Evolutionary conservation across 2,329 filamentous ascomycete species (phyloP), one percentile per base, ranked within the genome.

Genomic region (Calonectria ilicicola): DNA sequence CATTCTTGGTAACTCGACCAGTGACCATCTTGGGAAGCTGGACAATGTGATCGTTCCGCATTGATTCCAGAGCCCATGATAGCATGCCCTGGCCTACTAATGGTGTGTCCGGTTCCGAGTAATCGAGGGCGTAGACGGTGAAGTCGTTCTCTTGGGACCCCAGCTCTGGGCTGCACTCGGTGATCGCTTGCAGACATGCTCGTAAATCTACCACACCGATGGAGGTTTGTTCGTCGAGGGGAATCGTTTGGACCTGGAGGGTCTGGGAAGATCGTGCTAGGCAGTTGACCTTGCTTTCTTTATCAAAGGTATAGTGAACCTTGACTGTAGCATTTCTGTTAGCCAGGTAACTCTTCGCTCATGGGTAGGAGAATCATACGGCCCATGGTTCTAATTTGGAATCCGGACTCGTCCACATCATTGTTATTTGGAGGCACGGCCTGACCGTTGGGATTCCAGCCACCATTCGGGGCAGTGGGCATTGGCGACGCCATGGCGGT

Each of bases 101-200:
- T 66, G 97, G 97, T 21, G 93, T 95, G 81, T 98, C 96, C 75
- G 94, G 94, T 85, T 99, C 97, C 15, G 97, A 98, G 83, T 96
- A 98, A 84, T 99, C 97, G 86, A 95, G 95, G 35, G 96, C 95
- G 84, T 99, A 99, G 69, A 99, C 92, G n/a, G 95, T 97, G 85
- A 97, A 99, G 85, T 99, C 96, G 83, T 91, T 86, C 86, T 85
- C 93, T 82, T 87, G 93, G 87, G 81, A 91, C 10, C 80, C 79
- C 56, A 99, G 89, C 85, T 99, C 97, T 44, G 97, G 97, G 82
- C 97, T 98, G 86, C 89, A 90, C 69, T 91, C 87, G 27, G 88
- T 86, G 72, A 99, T 93, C 69, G 96, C 94, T 82, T 96, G 92
- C 56, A 98, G 91, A 84, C 97, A 98, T 74, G 93, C 93, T 77